phyloP scores from a whole-genome alignment of 2,329 filamentous ascomycete genomes.

The Aureobasidium vineae region DNA sequence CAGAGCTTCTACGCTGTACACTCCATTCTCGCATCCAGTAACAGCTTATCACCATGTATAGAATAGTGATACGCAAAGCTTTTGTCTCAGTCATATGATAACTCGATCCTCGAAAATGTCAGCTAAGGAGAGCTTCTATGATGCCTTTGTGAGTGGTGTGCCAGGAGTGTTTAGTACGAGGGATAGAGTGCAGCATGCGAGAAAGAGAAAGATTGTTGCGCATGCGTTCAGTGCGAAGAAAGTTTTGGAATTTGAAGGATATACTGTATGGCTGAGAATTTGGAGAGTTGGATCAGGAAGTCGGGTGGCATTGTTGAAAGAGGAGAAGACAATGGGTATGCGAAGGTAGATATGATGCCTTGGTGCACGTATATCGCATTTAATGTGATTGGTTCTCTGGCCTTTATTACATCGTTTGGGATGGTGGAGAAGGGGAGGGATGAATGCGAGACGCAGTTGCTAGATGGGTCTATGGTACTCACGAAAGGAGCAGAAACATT shows the following conservation, averaged over 20 bases:
- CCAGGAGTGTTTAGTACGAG: conserved; percentile 40
- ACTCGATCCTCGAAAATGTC: too few relatives aligned
- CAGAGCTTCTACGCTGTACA: too few relatives aligned
- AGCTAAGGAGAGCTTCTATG: conserved; percentile 32
- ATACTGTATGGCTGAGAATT: conserved; percentile 37
- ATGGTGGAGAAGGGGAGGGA: conserved; percentile 33
- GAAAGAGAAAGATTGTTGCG: conserved; percentile 40
- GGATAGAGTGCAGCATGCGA: conserved; percentile 38
- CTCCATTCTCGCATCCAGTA: too few relatives aligned
- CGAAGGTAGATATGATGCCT: conserved; percentile 32
- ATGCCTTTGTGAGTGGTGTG: conserved; percentile 39
- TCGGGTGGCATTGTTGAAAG: conserved; percentile 30
- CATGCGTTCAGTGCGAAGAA: conserved; percentile 34
- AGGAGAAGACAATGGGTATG: conserved; percentile 27
- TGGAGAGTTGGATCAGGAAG: conserved; percentile 31
- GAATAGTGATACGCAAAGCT: too few relatives aligned
- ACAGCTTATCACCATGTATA: too few relatives aligned
- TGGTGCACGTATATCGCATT: conserved; percentile 34
- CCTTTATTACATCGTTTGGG: conserved; percentile 35
- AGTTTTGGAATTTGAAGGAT: conserved; percentile 37
- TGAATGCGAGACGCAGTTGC: conserved; percentile 28
- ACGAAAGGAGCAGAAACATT: conserved; percentile 31
- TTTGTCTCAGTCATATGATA: too few relatives aligned
- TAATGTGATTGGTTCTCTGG: conserved; percentile 33
- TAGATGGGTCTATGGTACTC: conserved; percentile 31